Evolutionary conservation across 257 asterid species (phyloP), one percentile per base, ranked within the genome.

Genomic region (Eucommia ulmoides): DNA sequence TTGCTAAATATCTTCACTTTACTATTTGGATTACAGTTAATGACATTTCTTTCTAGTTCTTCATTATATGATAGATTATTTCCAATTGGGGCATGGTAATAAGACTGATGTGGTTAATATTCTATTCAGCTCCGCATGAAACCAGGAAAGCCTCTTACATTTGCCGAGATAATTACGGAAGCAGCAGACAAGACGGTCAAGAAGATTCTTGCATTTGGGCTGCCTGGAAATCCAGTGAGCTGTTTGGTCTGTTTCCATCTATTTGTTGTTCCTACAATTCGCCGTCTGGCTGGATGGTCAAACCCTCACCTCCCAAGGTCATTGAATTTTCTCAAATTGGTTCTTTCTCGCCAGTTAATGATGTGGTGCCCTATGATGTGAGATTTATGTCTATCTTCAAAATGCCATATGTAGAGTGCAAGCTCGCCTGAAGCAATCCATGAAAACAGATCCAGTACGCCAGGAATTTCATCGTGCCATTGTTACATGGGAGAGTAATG

Each of bases 181-280:
- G 61, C 84, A 26, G 51, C 76, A 42, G 76, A 68, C 24, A 55
- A 33, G 56, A 53, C 64, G 45, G 60, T 48, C 22, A 67, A 61
- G 22, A 84, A 78, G 73, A 71, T 89, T 71, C 91, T 89, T 67
- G 96, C 96, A 46, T 85, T 85, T 66, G 98, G 98, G 47, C 77
- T 89, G 54, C 98, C 98, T 65, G 98, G 98, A 72, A 89, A 89
- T 62, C 94, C 98, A 45, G 98, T 82, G 64, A 80, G 98, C 83
- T 78, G 92, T 80, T 70, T 85, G 64, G 96, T 85, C 64, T 73
- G 94, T 76, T 85, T 82, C 83, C 75, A 89, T 77, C 76, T 89
- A 60, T 89, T 89, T 68, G 89, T 89, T 71, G 78, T 79, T 61
- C 96, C 96, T n/a, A 64, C 93, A 25, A 78, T 89, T 69, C 84